Evolutionary conservation across 495 filamentous ascomycete genomes (phyloP).

Genomic region (Entonaema liquescens): DNA sequence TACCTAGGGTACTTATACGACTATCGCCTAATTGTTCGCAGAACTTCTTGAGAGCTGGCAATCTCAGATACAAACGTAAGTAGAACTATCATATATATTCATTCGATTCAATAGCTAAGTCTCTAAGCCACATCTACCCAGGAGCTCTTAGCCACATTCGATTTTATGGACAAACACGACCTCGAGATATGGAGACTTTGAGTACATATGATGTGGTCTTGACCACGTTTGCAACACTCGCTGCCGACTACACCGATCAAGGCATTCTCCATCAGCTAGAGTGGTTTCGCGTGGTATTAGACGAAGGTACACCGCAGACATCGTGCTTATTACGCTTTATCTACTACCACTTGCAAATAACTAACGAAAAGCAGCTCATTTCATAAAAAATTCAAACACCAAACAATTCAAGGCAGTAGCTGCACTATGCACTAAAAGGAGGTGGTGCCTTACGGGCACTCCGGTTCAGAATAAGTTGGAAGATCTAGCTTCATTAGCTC

Average conservation of each 20-base stretch:
- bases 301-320: conserved; percentile 57
- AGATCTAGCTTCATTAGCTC: not conserved
- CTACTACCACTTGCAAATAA: not conserved
- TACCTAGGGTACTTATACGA: not conserved
- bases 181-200: not conserved
- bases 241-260: conserved; percentile 42
- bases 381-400: not conserved
- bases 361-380: not conserved
- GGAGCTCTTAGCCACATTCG: not conserved
- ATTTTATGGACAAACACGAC: not conserved
- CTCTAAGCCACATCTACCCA: not conserved
- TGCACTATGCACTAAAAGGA: not conserved
- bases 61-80: not conserved
- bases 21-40: not conserved
- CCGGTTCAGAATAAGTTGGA: not conserved
- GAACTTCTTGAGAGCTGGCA: not conserved
- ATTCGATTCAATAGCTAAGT: not conserved
- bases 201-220: not conserved
- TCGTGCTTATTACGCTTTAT: not conserved
- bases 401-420: not conserved
- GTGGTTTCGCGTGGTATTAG: conserved; percentile 84
- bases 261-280: conserved; percentile 69
- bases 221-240: conserved; percentile 8
- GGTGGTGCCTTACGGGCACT: not conserved
- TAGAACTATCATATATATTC: not conserved